Evolutionary conservation across 2,329 filamentous ascomycete species (phyloP).

Genomic region (Neoascochyta sp.): DNA sequence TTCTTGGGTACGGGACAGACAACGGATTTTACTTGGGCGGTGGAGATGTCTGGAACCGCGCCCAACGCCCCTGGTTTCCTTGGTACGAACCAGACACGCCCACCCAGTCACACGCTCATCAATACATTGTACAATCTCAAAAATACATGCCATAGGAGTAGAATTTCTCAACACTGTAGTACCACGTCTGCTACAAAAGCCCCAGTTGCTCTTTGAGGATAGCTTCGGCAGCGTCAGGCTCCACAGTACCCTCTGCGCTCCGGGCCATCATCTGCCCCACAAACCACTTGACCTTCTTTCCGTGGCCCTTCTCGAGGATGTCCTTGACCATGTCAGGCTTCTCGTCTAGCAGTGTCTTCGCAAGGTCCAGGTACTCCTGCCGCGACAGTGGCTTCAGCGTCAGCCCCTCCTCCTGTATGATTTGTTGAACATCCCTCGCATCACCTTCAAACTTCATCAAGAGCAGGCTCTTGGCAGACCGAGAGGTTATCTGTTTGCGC

Average conservation of each 20-base stretch:
- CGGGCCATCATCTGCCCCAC: conserved; percentile 65
- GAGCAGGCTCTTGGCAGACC: conserved; percentile 60
- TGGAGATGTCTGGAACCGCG: too few relatives aligned
- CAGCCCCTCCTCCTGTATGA: conserved; percentile 57
- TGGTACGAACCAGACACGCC: too few relatives aligned
- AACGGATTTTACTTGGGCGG: too few relatives aligned
- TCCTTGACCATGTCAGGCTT: conserved; percentile 58
- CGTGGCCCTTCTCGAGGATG: conserved; percentile 57
- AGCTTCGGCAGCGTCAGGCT: conserved; percentile 56
- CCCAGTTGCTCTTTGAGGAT: conserved; percentile 50
- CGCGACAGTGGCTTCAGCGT: conserved; percentile 53
- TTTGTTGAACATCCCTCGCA: conserved; percentile 46
- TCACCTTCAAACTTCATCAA: conserved; percentile 53
- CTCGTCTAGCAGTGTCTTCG: conserved; percentile 50
- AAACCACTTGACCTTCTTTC: conserved; percentile 65
- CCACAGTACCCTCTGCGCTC: conserved; percentile 59
- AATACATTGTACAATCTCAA: too few relatives aligned
- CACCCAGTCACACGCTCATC: too few relatives aligned
- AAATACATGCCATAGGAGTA: too few relatives aligned
- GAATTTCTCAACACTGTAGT: too few relatives aligned
- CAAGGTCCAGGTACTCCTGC: conserved; percentile 55
- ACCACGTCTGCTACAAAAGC: too few relatives aligned
- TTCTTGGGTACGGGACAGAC: too few relatives aligned
- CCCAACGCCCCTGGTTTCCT: too few relatives aligned
- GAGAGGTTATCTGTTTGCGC: conserved; percentile 47